Evolutionary conservation across 306 rosid genomes (phyloP), one percentile per base, ranked within the genome.

Genomic region (Cercis canadensis): DNA sequence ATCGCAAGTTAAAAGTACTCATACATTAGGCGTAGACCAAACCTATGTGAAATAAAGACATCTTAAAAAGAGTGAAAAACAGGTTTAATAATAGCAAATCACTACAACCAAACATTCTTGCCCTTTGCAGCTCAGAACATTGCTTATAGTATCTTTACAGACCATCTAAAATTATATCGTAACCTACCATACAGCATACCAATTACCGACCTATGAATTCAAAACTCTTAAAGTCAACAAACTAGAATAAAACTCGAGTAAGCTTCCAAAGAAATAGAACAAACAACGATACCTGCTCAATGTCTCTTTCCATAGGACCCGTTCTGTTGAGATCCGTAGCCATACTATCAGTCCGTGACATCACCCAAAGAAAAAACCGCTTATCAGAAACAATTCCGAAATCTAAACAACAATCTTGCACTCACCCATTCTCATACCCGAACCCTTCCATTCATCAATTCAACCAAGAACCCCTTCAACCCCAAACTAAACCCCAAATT

Each of bases 291-390:
- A 94, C 99, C 99, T 94, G 99, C 77, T 94, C 99, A 62, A 75
- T 82, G 82, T 94, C 99, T 83, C 99, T 84, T 82, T 94, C 99
- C 29, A 78, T 89, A 4, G 90, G 75, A 39, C 97, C 96, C 66
- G 90, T 80, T 91, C 89, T 89, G 85, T 86, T 89, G 75, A 84
- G 96, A 91, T 91, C 96, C 86, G 94, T 87, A 83, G 83, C 75
- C 92, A 87, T 90, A 84, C 97, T 90, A 80, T 80, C 90, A 31
- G 82, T 80, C 79, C 88, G 65, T 73, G 87, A 91, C 83, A 83
- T 89, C 78, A 61, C 74, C 67, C 43, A 65, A 77, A 57, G 44
- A 32, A 74, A 75, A 43, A 62, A 57, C 4, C 63, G 68, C 61
- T 73, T 52, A 73, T 73, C 60, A 75, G 74, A 79, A 81, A 80